A percentile compares a stretch with the other conserved stretches of the same genome.
Conservation (phyloP, 2,329 filamentous ascomycete species). For the Aschersonia sp. region DNA sequence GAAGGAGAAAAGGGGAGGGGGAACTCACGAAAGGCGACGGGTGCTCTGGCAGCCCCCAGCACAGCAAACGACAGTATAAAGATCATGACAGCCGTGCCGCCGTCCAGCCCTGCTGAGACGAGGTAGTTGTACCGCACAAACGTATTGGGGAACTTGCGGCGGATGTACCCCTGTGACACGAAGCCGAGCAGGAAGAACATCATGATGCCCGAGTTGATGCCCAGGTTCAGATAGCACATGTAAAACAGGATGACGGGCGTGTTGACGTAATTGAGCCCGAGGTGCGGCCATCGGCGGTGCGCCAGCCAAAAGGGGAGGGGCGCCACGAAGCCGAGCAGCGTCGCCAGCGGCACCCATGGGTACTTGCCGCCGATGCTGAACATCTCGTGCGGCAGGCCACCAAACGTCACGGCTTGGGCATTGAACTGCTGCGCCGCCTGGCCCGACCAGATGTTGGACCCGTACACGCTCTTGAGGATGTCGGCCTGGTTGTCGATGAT, state of each 20-base stretch:
- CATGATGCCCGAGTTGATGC: constrained; percentile 19
- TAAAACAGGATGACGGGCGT: constrained; percentile 26
- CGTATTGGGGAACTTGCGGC: constrained; percentile 8
- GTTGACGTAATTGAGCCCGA: constrained; percentile 20
- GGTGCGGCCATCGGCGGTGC: constrained; percentile 1
- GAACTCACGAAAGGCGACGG: not conserved
- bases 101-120: constrained; percentile 8
- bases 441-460: constrained; percentile 28
- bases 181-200: constrained; percentile 13
- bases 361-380: constrained; percentile 7
- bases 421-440: constrained; percentile 31
- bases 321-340: constrained; percentile 13
- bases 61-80: constrained; percentile 9
- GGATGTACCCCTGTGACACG: constrained; percentile 14
- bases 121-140: constrained; percentile 15
- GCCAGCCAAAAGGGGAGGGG: constrained; percentile 26
- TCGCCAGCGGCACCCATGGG: constrained; percentile 8
- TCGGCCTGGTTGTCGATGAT: constrained; percentile 26
- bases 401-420: constrained; percentile 14
- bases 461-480: constrained; percentile 20
- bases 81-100: constrained; percentile 9
- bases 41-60: constrained; percentile 4
- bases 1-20: too few relatives aligned
- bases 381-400: constrained; percentile 6
- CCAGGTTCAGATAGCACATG: constrained; percentile 25